These are phyloP conservation scores for Salix purpurea DNA, from an alignment of 345 rosid genomes.

Conservation along the genomic window DNA sequence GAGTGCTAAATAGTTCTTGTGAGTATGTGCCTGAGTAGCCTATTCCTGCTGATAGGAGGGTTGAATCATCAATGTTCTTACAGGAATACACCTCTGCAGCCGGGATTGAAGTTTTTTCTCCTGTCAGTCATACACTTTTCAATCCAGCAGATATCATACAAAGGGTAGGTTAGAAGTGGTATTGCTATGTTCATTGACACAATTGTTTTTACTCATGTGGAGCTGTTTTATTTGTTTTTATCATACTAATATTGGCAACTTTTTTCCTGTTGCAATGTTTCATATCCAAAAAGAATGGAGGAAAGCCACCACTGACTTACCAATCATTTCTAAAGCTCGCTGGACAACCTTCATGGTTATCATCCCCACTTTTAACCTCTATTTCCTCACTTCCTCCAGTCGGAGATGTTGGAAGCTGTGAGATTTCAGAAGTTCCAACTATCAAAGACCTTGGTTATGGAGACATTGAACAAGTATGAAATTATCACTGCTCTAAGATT, in stretches of 20 bases:
- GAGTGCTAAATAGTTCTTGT: background rate
- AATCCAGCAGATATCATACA: constrained; percentile 62
- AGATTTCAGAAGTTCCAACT: constrained; percentile 59
- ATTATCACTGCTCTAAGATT: background rate
- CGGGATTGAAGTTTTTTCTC: constrained; percentile 74
- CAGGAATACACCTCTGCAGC: constrained; percentile 60
- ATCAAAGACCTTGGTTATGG: constrained; percentile 65
- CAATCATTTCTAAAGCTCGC: constrained; percentile 88
- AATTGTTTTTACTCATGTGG: background rate
- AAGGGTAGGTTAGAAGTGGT: constrained; percentile 40
- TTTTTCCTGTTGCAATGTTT: background rate
- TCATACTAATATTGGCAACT: too few relatives aligned
- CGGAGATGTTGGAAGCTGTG: constrained; percentile 54
- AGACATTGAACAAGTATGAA: constrained; percentile 48
- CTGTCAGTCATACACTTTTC: constrained; percentile 87
- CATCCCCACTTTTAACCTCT: constrained; percentile 41
- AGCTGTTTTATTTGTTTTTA: background rate
- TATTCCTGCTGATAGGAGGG: background rate
- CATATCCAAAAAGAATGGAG: constrained; percentile 54
- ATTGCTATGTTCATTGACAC: background rate
- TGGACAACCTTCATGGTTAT: constrained; percentile 71
- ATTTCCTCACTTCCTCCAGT: constrained; percentile 62
- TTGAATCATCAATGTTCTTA: constrained; percentile 1
- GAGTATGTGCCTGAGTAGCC: background rate
- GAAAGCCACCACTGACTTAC: constrained; percentile 74